These are phyloP conservation scores for Tagetes patula DNA, from an alignment of 129 eudicot species.

Conservation along the genomic window DNA sequence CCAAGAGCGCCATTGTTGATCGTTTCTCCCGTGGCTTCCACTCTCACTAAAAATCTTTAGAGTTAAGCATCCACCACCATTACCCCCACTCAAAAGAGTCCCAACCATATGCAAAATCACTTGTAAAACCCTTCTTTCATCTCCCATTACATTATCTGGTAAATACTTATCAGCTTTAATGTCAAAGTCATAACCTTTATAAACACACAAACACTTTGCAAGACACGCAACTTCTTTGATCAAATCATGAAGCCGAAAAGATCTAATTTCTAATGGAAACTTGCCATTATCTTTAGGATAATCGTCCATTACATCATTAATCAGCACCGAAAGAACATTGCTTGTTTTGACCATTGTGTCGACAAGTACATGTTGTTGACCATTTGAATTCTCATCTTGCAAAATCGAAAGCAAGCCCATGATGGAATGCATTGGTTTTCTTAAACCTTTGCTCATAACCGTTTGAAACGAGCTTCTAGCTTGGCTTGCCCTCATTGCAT, in stretches of 20 bases:
- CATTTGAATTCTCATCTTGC: constrained; percentile 46
- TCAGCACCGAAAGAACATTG: constrained; percentile 60
- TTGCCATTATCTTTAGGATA: constrained; percentile 45
- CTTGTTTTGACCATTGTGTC: constrained; percentile 60
- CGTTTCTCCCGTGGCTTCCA: constrained; percentile 51
- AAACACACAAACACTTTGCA: constrained; percentile 57
- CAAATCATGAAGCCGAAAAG: constrained; percentile 54
- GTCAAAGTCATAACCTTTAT: constrained; percentile 50
- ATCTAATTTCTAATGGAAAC: constrained; percentile 54
- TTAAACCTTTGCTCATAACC: constrained; percentile 68
- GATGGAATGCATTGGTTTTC: constrained; percentile 76
- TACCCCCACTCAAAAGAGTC: constrained; percentile 48
- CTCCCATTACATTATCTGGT: constrained; percentile 67
- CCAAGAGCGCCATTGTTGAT: constrained; percentile 65
- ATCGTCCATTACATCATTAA: constrained; percentile 63
- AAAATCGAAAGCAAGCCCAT: constrained; percentile 64
- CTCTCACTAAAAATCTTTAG: constrained; percentile 42
- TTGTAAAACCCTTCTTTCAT: constrained; percentile 69
- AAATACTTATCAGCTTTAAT: constrained; percentile 51
- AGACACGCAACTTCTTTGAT: constrained; percentile 65
- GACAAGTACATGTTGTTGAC: constrained; percentile 48
- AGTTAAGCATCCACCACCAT: constrained; percentile 55
- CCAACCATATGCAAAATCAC: constrained; percentile 81
- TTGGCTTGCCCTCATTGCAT: constrained; percentile 71
- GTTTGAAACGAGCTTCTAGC: constrained; percentile 60